Conservation (phyloP, 495 filamentous ascomycete genomes). For the Penicillium manginii region DNA sequence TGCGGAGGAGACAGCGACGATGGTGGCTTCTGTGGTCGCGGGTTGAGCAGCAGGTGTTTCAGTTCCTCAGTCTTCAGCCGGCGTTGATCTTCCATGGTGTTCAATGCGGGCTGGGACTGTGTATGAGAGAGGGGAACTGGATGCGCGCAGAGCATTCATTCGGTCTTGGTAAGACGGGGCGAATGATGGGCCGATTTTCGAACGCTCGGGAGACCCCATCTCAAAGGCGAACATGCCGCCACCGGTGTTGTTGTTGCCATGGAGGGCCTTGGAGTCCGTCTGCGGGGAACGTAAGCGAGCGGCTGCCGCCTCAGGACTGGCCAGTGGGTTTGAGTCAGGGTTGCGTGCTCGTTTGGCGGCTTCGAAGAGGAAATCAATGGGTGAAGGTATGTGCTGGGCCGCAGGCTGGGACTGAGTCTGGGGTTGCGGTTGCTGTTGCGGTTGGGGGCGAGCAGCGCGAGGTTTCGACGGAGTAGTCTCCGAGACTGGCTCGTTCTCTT, state of each 20-base stretch:
- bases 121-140: conserved; percentile 27
- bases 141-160: conserved; percentile 58
- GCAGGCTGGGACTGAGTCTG: conserved; percentile 10
- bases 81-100: conserved; percentile 43
- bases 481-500: conserved; percentile 38
- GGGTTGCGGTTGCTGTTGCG: background rate
- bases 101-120: conserved; percentile 17
- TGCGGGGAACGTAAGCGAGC: conserved; percentile 40
- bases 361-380: conserved; percentile 86
- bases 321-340: conserved; percentile 31
- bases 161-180: conserved; percentile 69
- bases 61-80: conserved; percentile 50
- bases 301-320: conserved; percentile 47
- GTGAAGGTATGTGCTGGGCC: conserved; percentile 63
- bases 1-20: conserved; percentile 29
- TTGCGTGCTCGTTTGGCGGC: conserved; percentile 71
- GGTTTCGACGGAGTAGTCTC: conserved; percentile 50
- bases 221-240: conserved; percentile 68
- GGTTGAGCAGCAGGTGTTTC: conserved; percentile 52
- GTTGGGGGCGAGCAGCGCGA: conserved; percentile 27
- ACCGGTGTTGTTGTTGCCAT: conserved; percentile 40
- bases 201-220: conserved; percentile 55
- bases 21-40: conserved; percentile 44
- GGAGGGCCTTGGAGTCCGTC: conserved; percentile 37
- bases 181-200: conserved; percentile 63